These are phyloP conservation scores for Quillaja saponaria DNA, from an alignment of 306 rosid genomes.

Conservation along the genomic window DNA sequence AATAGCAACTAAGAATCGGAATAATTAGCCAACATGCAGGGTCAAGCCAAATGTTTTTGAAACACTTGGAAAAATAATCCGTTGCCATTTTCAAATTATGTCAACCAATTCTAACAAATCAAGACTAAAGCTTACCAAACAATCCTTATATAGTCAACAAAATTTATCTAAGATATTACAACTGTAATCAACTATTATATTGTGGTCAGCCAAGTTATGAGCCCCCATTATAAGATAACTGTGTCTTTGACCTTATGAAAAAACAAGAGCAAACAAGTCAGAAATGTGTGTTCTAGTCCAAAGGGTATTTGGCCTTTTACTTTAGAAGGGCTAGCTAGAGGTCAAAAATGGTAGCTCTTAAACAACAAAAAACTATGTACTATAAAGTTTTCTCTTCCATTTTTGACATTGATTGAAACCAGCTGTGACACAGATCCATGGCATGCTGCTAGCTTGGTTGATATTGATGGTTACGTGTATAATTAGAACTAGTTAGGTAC, in stretches of 20 bases:
- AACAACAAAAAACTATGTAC: too few relatives aligned
- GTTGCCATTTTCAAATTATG: slow-evolving; percentile 39
- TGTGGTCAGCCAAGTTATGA: slow-evolving; percentile 8
- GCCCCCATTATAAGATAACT: slow-evolving; percentile 1
- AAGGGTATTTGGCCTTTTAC: too few relatives aligned
- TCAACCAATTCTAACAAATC: slow-evolving; percentile 61
- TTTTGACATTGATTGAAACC: slow-evolving; percentile 51
- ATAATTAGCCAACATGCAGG: too few relatives aligned
- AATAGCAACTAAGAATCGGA: too few relatives aligned
- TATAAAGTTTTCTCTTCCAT: too few relatives aligned
- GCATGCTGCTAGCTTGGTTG: slow-evolving; percentile 8
- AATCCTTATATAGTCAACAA: slow-evolving; percentile 49
- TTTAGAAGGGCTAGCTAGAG: too few relatives aligned
- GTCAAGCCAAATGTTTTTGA: slow-evolving; percentile 24
- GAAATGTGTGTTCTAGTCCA: slow-evolving; percentile 19
- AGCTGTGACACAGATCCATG: slow-evolving; percentile 28
- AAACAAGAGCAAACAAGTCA: slow-evolving; percentile 30
- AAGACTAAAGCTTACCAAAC: slow-evolving; percentile 49
- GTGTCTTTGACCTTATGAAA: slow-evolving; percentile 30
- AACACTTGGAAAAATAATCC: slow-evolving; percentile 32
- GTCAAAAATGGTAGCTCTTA: too few relatives aligned
- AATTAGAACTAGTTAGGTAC: slow-evolving; percentile 6
- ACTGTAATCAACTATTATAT: slow-evolving; percentile 42
- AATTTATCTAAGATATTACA: slow-evolving; percentile 38
- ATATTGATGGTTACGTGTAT: neutral